phyloP scores from a whole-genome alignment of 805 yeast species.

The Dipodascus geniculatus region DNA sequence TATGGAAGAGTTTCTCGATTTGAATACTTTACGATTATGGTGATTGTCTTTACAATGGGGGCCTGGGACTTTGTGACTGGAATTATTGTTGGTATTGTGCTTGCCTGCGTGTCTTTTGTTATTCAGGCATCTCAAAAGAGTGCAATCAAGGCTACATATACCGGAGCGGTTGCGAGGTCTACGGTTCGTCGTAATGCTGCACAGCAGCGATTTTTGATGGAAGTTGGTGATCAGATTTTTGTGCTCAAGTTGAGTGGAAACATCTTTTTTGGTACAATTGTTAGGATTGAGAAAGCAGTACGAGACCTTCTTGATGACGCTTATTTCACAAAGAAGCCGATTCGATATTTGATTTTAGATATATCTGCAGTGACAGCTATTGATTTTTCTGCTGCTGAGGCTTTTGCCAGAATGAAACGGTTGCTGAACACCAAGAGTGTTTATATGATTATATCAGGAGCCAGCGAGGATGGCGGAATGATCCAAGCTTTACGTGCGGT shows the following conservation, averaged over 20 bases:
- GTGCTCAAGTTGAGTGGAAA: slow-evolving; percentile 81
- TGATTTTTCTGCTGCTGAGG: slow-evolving; percentile 94
- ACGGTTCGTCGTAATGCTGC: slow-evolving; percentile 86
- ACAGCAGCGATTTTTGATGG: slow-evolving; percentile 71
- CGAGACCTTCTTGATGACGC: slow-evolving; percentile 51
- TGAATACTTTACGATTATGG: slow-evolving; percentile 74
- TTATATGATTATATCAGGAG: slow-evolving; percentile 68
- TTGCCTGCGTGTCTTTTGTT: slow-evolving; percentile 93
- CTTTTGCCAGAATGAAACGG: slow-evolving; percentile 77
- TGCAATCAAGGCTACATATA: slow-evolving; percentile 68
- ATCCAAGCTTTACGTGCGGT: slow-evolving; percentile 70
- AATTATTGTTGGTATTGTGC: slow-evolving; percentile 74
- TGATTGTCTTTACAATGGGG: slow-evolving; percentile 92
- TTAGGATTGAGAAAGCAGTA: slow-evolving; percentile 72
- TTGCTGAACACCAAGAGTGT: slow-evolving; percentile 58
- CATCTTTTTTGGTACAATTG: slow-evolving; percentile 89
- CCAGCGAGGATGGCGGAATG: slow-evolving; percentile 51
- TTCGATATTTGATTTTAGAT: slow-evolving; percentile 74
- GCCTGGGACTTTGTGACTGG: slow-evolving; percentile 91
- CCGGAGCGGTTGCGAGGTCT: slow-evolving; percentile 82
- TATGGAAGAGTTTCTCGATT: slow-evolving; percentile 59
- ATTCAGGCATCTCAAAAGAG: slow-evolving; percentile 80
- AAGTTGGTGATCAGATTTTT: slow-evolving; percentile 85
- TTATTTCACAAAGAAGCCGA: slow-evolving; percentile 38
- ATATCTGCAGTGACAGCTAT: slow-evolving; percentile 67